Base-by-base conservation (phyloP, 2,329 filamentous ascomycete species). In the Aspergillus udagawae region DNA sequence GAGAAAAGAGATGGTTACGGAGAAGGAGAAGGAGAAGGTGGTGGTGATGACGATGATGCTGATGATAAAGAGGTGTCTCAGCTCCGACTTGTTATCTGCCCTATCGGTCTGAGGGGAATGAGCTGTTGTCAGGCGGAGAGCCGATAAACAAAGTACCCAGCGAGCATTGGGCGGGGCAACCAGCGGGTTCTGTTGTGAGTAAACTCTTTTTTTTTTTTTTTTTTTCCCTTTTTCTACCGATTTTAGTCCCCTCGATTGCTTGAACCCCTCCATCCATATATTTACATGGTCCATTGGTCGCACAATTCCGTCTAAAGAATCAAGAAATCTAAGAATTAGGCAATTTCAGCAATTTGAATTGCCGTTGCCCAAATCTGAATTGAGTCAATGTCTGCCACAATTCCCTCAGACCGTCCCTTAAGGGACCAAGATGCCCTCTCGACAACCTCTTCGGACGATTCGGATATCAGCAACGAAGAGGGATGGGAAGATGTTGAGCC, bases 401-500 rank as follows among this genome's bases (percentile, higher is more conserved):
- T 65, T 21, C 53, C 61, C 49, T 52, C 57, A 49, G 58, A 67
- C 7, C 60, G 60, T 28, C 60, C 60, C 32, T 56, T 59, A 21
- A 64, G 60, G 28, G 66, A 70, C 47, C 59, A 65, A 32, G 65
- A 67, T 38, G 57, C 60, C 27, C 68, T 68, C 52, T 65, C 67
- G 9, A 60, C 52, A 32, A 62, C 66, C 2, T 60, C 70, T 8
- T 78, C 76, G 44, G 73, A 73, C 45, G 74, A 74, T 52, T 79
- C 76, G n/a, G 78, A 81, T 68, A 67, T 77, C 48, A 75, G 78
- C 51, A 72, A 76, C 45, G 80, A 82, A 57, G 80, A 82, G 62
- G 80, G 80, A 29, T 83, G 82, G 82, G 77, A 83, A 69, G 82
- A 84, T 71, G 74, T 81, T 35, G 87, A 89, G 65, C 78, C 81